Conservation (phyloP, 2,329 filamentous ascomycete genomes). For the Penicillium sp. region DNA sequence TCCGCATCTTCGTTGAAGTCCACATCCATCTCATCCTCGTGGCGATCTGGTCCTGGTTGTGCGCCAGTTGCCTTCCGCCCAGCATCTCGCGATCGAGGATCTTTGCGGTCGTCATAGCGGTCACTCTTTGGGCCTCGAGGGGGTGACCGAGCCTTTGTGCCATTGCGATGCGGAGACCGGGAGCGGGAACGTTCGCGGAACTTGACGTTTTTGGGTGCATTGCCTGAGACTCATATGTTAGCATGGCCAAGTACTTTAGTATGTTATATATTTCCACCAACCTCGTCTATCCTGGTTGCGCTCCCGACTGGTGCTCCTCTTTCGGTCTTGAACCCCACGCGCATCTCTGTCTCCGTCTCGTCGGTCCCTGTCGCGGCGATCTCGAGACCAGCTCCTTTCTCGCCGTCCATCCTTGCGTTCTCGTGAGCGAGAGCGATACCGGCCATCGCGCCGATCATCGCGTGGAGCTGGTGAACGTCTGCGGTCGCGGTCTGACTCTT, state of each 20-base stretch:
- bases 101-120: conserved; percentile 33
- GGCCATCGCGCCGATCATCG: conserved; percentile 39
- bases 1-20: conserved; percentile 50
- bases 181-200: conserved; percentile 38
- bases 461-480: conserved; percentile 35
- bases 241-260: not conserved
- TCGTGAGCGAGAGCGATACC: conserved; percentile 39
- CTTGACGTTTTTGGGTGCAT: conserved; percentile 30
- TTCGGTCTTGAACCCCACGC: conserved; percentile 39
- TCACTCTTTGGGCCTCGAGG: conserved; percentile 34
- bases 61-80: conserved; percentile 24
- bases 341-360: conserved; percentile 36
- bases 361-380: conserved; percentile 37
- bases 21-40: conserved; percentile 35
- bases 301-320: conserved; percentile 38
- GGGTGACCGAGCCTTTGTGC: conserved; percentile 33
- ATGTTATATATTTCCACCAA: conserved; percentile 17
- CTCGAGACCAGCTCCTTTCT: conserved; percentile 45
- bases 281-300: conserved; percentile 40
- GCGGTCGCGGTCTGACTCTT: conserved; percentile 36
- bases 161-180: conserved; percentile 33
- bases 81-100: conserved; percentile 22
- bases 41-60: conserved; percentile 16
- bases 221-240: conserved; percentile 17
- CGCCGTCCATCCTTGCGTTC: conserved; percentile 39